Evolutionary conservation across 306 rosid genomes (phyloP).

Genomic region (Phaseolus lunatus): DNA sequence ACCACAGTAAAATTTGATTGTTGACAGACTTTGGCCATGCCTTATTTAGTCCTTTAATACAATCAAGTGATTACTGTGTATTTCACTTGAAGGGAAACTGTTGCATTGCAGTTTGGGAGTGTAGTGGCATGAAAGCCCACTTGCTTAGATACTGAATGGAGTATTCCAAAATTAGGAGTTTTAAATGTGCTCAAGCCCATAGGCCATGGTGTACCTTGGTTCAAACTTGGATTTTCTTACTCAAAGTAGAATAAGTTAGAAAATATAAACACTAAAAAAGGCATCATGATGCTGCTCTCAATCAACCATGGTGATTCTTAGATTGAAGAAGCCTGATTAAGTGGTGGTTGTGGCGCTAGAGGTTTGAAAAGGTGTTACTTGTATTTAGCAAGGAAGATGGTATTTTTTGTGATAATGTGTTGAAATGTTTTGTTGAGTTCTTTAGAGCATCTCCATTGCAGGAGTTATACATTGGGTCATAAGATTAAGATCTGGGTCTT

Average conservation of each 20-base stretch:
- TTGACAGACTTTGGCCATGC: constrained; percentile 26
- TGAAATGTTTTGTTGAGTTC: too few species aligned
- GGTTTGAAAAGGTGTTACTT: neutral
- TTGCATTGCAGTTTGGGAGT: neutral
- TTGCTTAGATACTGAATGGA: neutral
- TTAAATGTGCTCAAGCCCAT: neutral
- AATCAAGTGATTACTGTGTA: neutral
- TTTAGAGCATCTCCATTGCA: too few species aligned
- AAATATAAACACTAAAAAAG: neutral
- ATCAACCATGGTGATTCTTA: neutral
- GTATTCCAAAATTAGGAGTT: neutral
- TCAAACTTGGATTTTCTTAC: neutral
- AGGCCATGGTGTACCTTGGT: neutral
- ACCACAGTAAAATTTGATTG: constrained; percentile 6
- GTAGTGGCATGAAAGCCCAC: neutral
- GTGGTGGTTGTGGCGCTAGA: neutral
- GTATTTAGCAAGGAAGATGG: neutral
- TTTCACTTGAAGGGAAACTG: neutral
- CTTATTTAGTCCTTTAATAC: neutral
- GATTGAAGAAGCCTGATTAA: neutral
- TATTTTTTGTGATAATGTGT: neutral
- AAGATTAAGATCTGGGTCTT: too few species aligned
- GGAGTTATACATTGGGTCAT: too few species aligned
- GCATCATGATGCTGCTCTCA: neutral
- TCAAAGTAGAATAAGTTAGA: neutral